Base-by-base conservation (phyloP, 306 rosid genomes). In the Neltuma alba region DNA sequence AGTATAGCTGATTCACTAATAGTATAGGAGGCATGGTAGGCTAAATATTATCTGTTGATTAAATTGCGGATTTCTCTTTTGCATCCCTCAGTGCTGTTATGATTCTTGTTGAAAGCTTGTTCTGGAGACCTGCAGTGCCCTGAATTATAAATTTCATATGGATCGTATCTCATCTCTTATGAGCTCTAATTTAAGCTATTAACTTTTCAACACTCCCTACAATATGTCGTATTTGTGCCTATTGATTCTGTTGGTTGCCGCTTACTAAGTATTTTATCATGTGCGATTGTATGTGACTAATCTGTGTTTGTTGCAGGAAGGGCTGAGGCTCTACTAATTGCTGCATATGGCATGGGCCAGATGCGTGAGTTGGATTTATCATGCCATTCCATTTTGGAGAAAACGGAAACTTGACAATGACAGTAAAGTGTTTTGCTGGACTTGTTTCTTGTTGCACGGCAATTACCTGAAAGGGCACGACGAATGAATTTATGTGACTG, bases 301-400 rank as follows among this genome's bases (percentile, higher is more conserved):
- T 28, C 15, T 60, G 37, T 60, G 37, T n/a, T 5, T 60, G 15
- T 60, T 60, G 21, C 37, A 60, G 66, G 66, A 28, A 60, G 66
- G 21, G 66, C 66, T 14, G 66, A 60, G 66, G 66, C 66, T 27
- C 38, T 60, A 28, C 66, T 60, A 5, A 60, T 60, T 27, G 66
- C 66, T 60, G 66, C 66, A 28, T 60, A 60, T 60, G 66, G 66
- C 37, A 28, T 27, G 34, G 9, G n/a, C 66, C 66, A 60, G 66
- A 60, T 60, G 21, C 28, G 30, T 60, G 34, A 60, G 37, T 60
- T 60, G 66, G 66, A 60, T 60, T 4, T 28, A 28, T 60, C 66
- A 13, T 33, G 37, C 66, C 13, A 60, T 60, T 28, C 66, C 66
- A 60, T 28, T 60, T 60, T 60, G 38, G 66, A 60, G 37, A 60